Evolutionary conservation across 176 grass and related monocot genomes (phyloP).

Genomic region (Oryza brachyantha): DNA sequence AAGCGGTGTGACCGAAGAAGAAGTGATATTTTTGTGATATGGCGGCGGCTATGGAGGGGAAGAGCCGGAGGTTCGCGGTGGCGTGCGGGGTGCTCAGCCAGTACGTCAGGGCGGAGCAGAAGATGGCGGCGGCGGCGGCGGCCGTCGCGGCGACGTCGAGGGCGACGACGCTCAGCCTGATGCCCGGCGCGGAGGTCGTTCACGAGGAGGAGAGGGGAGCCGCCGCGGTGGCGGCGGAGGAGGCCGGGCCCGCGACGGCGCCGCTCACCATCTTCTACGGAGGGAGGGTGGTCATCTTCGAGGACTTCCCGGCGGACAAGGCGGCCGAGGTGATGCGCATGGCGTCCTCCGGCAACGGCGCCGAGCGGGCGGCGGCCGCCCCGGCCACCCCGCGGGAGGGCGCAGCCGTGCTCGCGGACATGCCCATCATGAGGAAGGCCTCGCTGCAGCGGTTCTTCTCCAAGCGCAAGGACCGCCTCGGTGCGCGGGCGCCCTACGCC

Average conservation of each 20-base stretch:
- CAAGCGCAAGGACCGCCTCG: constrained; percentile 87
- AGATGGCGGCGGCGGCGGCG: constrained; percentile 28
- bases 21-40: neutral
- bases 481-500: constrained; percentile 38
- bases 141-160: neutral
- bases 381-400: neutral
- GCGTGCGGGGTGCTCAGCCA: constrained; percentile 82
- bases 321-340: constrained; percentile 55
- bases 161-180: constrained; percentile 51
- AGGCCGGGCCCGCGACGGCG: constrained; percentile 21
- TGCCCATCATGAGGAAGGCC: constrained; percentile 77
- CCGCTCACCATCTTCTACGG: constrained; percentile 81
- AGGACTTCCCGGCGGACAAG: constrained; percentile 70
- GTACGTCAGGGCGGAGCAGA: constrained; percentile 77
- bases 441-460: constrained; percentile 88
- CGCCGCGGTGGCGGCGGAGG: neutral
- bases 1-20: too few relatives aligned
- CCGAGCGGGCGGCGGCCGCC: neutral
- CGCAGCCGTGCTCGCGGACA: constrained; percentile 41
- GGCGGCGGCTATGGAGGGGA: constrained; percentile 33
- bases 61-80: constrained; percentile 73
- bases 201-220: neutral
- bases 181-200: constrained; percentile 65
- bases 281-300: constrained; percentile 66
- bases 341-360: constrained; percentile 17